These are phyloP conservation scores for Juncus inflexus DNA, from an alignment of 176 grass and related monocot genomes.

Conservation along the genomic window DNA sequence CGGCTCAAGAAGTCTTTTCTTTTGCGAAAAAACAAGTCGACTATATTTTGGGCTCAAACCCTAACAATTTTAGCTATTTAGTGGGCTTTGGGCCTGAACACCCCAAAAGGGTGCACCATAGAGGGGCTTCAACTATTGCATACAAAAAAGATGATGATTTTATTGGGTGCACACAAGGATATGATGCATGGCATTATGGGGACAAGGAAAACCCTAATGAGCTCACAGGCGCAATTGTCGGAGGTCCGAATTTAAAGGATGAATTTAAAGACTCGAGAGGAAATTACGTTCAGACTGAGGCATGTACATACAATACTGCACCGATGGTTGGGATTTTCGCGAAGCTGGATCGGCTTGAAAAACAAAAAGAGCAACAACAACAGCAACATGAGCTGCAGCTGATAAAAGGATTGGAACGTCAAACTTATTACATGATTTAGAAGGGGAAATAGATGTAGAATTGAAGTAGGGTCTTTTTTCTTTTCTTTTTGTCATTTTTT, in stretches of 20 bases:
- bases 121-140: slow-evolving; percentile 65
- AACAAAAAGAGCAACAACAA: neutral
- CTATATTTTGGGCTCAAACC: slow-evolving; percentile 72
- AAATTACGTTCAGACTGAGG: slow-evolving; percentile 78
- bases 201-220: slow-evolving; percentile 51
- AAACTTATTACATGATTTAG: slow-evolving; percentile 15
- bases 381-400: neutral
- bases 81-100: slow-evolving; percentile 55
- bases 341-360: slow-evolving; percentile 47
- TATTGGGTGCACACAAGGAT: slow-evolving; percentile 87
- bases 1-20: slow-evolving; percentile 33
- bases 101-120: slow-evolving; percentile 69
- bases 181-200: slow-evolving; percentile 65
- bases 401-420: slow-evolving; percentile 25
- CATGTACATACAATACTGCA: slow-evolving; percentile 70
- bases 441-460: slow-evolving; percentile 18
- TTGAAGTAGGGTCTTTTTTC: slow-evolving; percentile 20
- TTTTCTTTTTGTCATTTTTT: slow-evolving; percentile 2
- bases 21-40: slow-evolving; percentile 62
- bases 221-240: slow-evolving; percentile 71
- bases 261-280: slow-evolving; percentile 58
- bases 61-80: slow-evolving; percentile 57
- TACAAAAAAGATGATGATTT: slow-evolving; percentile 46
- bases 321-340: slow-evolving; percentile 74
- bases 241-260: slow-evolving; percentile 66